phyloP scores from a whole-genome alignment of 2,329 filamentous ascomycete species.

The Scorias spongiosa region DNA sequence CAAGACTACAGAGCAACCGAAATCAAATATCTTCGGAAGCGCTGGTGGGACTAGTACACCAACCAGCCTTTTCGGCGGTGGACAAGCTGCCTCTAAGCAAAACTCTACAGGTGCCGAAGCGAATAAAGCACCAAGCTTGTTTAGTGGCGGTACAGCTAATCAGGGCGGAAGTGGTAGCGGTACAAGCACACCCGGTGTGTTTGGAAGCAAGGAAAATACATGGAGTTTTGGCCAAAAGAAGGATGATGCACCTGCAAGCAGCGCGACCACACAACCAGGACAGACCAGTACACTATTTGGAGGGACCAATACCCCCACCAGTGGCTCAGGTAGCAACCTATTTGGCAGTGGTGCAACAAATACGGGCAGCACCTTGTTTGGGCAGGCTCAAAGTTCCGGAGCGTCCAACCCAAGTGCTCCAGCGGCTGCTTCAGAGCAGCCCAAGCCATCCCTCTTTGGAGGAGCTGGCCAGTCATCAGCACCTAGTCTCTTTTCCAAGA shows the following conservation, averaged over 20 bases:
- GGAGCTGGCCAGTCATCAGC: background rate
- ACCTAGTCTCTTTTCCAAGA: constrained; percentile 1
- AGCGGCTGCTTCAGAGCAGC: background rate
- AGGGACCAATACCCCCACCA: background rate
- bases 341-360: constrained; percentile 2
- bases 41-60: background rate
- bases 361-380: constrained; percentile 1
- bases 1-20: background rate
- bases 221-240: constrained; percentile 5
- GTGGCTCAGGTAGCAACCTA: constrained; percentile 1
- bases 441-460: background rate
- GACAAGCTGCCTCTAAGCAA: background rate
- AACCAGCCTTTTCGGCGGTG: constrained; percentile 1
- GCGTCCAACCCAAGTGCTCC: background rate
- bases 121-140: background rate
- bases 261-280: background rate
- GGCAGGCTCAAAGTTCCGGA: background rate
- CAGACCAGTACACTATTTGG: constrained; percentile 3
- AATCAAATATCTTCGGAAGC: background rate
- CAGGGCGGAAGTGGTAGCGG: background rate
- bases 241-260: constrained; percentile 2
- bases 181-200: background rate
- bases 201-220: background rate
- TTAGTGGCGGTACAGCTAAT: background rate
- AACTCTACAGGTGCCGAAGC: background rate